phyloP scores from a whole-genome alignment of 768 basidiomycete species.

The Boletus tylopilopsis region DNA sequence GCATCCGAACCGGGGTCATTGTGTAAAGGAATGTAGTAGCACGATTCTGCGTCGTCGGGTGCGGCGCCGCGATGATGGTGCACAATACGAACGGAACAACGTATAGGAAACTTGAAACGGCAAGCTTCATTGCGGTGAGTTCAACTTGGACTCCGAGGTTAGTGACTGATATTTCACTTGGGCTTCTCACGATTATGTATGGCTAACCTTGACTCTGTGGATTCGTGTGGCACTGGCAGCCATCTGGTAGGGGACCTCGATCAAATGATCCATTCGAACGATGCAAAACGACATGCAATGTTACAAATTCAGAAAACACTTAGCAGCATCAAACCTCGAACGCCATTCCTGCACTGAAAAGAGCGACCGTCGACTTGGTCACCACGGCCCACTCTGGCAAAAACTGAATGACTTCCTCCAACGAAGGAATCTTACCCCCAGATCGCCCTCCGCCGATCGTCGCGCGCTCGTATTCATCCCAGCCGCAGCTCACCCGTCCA shows the following conservation, averaged over 20 bases:
- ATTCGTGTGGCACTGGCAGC: too few relatives aligned
- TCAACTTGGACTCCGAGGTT: too few relatives aligned
- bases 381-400: slow-evolving; percentile 67
- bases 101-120: background rate
- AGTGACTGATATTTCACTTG: too few relatives aligned
- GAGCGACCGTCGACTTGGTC: slow-evolving; percentile 50
- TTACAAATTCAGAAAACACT: too few relatives aligned
- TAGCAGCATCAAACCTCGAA: slow-evolving; percentile 19
- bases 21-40: slow-evolving; percentile 16
- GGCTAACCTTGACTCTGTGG: too few relatives aligned
- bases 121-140: slow-evolving; percentile 1
- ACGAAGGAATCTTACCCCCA: slow-evolving; percentile 56
- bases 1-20: slow-evolving; percentile 11
- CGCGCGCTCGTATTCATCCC: slow-evolving; percentile 64
- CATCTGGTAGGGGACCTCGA: too few relatives aligned
- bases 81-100: background rate
- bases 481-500: slow-evolving; percentile 58
- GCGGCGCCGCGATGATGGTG: background rate
- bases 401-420: slow-evolving; percentile 62
- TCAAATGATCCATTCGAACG: too few relatives aligned
- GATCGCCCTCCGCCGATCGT: slow-evolving; percentile 42
- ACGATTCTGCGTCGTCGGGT: slow-evolving; percentile 5
- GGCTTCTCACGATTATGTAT: too few relatives aligned
- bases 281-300: too few relatives aligned
- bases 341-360: slow-evolving; percentile 48